phyloP scores from a whole-genome alignment of 176 grass and related monocot genomes.

The Aegilops speltoides region DNA sequence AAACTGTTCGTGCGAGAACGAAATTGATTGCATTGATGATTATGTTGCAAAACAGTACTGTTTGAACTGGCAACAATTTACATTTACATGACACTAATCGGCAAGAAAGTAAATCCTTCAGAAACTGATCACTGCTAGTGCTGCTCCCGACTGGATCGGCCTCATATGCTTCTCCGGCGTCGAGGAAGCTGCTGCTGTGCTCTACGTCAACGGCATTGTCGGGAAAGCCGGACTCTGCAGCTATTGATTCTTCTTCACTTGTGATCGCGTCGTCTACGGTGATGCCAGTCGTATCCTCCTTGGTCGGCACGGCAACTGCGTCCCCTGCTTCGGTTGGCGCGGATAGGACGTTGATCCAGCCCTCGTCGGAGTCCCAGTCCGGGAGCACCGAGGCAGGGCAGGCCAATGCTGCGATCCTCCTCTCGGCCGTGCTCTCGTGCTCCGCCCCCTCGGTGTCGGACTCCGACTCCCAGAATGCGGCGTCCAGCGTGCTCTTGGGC shows the following conservation, averaged over 20 bases:
- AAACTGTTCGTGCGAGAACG: background rate
- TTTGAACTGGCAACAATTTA: background rate
- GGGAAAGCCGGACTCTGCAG: background rate
- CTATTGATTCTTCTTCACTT: background rate
- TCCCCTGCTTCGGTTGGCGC: background rate
- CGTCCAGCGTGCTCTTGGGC: conserved; percentile 71
- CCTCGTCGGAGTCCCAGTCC: conserved; percentile 40
- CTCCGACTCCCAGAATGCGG: conserved; percentile 44
- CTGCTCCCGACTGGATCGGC: background rate
- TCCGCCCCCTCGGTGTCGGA: conserved; percentile 17
- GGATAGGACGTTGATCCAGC: conserved; percentile 42
- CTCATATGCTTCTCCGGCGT: background rate
- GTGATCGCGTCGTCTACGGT: background rate
- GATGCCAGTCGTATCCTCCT: background rate
- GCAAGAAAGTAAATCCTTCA: background rate
- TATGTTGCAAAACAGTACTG: background rate
- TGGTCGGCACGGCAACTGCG: background rate
- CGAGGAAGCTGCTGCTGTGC: background rate
- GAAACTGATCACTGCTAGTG: background rate
- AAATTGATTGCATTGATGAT: background rate
- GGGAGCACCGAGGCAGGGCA: background rate
- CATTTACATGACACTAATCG: background rate
- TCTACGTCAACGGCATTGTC: background rate
- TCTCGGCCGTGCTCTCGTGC: background rate
- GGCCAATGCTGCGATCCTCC: conserved; percentile 28